A percentile compares a stretch with the other conserved stretches of the same genome.
Conservation (phyloP, 768 basidiomycete species). For the Boletus tomentosulus region DNA sequence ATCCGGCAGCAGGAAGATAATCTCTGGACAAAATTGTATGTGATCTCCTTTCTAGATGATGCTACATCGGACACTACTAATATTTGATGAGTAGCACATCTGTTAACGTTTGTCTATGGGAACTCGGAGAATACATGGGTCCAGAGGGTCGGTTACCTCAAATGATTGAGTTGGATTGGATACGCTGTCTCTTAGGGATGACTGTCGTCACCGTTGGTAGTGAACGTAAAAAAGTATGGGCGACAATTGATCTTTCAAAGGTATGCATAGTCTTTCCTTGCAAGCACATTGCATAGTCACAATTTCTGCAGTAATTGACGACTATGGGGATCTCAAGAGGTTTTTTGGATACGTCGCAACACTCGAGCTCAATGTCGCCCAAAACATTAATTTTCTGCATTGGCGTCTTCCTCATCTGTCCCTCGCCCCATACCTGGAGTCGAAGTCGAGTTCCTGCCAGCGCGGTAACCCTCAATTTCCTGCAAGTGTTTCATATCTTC, state of each 20-base stretch:
- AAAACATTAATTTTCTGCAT: no score
- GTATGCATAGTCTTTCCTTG: background rate
- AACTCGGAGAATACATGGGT: background rate
- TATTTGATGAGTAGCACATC: background rate
- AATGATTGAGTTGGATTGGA: background rate
- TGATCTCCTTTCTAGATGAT: no score
- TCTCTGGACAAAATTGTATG: background rate
- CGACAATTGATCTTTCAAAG: background rate
- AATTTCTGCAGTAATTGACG: no score
- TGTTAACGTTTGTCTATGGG: background rate
- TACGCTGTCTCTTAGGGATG: background rate
- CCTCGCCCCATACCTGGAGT: no score
- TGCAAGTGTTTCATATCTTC: background rate
- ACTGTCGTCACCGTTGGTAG: background rate
- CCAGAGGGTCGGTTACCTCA: background rate
- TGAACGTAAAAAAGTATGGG: background rate
- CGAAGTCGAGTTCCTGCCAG: no score
- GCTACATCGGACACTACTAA: no score
- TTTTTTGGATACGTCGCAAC: no score
- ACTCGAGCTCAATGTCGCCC: no score
- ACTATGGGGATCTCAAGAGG: no score
- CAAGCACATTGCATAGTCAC: no score
- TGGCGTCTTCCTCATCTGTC: no score
- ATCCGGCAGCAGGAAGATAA: background rate
- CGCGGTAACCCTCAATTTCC: no score